phyloP scores from a whole-genome alignment of 306 rosid genomes.

The Cyclanthera cordifolia region DNA sequence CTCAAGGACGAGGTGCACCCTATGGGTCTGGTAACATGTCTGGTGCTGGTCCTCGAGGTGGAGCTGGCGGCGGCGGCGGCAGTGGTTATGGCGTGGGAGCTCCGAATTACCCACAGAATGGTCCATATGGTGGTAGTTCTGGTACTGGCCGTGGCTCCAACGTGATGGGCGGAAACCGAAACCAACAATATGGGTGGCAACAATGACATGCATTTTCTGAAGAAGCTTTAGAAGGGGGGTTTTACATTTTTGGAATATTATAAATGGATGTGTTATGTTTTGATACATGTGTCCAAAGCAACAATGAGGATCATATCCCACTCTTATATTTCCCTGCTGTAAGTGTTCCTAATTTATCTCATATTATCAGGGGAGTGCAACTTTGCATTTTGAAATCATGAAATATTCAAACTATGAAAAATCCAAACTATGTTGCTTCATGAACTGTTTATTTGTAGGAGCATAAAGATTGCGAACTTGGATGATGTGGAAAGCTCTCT shows the following conservation, averaged over 20 bases:
- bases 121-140: constrained; percentile 29
- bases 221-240: not conserved
- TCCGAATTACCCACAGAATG: constrained; percentile 32
- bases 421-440: too few relatives aligned
- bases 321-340: not conserved
- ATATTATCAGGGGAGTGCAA: not conserved
- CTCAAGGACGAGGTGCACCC: constrained; percentile 42
- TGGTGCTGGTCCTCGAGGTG: constrained; percentile 35
- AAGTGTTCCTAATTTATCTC: not conserved
- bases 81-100: constrained; percentile 35
- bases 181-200: constrained; percentile 44
- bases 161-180: constrained; percentile 40
- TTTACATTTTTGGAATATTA: not conserved
- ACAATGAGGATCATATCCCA: not conserved
- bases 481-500: too few relatives aligned
- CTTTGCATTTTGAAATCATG: not conserved
- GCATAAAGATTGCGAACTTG: too few relatives aligned
- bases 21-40: constrained; percentile 33
- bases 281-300: not conserved
- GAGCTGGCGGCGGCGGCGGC: constrained; percentile 31
- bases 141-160: constrained; percentile 36
- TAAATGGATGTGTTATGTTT: not conserved
- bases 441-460: too few relatives aligned
- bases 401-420: not conserved
- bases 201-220: constrained; percentile 8